Evolutionary conservation across 768 basidiomycete genomes (phyloP).

Genomic region (Porphyrellus cyaneotinctus): DNA sequence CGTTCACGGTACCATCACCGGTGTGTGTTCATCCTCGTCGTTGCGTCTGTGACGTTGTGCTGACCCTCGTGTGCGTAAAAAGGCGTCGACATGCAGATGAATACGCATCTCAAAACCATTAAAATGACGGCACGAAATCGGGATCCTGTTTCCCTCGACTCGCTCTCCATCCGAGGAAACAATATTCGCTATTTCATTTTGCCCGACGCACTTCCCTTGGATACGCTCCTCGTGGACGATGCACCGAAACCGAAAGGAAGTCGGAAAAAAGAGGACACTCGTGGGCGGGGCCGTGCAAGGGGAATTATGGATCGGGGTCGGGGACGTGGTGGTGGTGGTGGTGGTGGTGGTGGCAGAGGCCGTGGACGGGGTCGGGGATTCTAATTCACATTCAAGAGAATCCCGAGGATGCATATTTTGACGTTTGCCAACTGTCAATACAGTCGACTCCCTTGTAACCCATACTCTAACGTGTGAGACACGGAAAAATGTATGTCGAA

Average conservation of each 20-base stretch:
- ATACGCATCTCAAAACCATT: constrained; percentile 96
- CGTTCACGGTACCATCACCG: constrained; percentile 95
- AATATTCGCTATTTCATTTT: constrained; percentile 95
- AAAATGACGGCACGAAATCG: constrained; percentile 94
- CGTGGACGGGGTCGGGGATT: constrained; percentile 47
- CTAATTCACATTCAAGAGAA: constrained; percentile 12
- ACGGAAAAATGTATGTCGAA: too few relatives aligned
- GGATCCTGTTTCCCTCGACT: constrained; percentile 81
- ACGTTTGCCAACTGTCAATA: constrained; percentile 18
- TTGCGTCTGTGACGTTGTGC: neutral
- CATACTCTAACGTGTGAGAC: too few relatives aligned
- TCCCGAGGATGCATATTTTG: constrained; percentile 1
- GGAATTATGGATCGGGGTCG: constrained; percentile 49
- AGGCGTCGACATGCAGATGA: constrained; percentile 99
- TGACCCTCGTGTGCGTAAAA: too few relatives aligned
- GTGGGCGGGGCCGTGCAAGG: constrained; percentile 59
- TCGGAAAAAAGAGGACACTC: constrained; percentile 81
- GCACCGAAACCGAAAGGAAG: constrained; percentile 92
- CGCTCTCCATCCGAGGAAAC: constrained; percentile 93
- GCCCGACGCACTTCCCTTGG: constrained; percentile 94
- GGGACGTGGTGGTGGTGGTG: constrained; percentile 51
- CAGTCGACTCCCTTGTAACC: too few relatives aligned
- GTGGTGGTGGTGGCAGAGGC: too few relatives aligned
- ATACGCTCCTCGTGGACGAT: constrained; percentile 96
- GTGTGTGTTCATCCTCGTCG: constrained; percentile 41